phyloP scores from a whole-genome alignment of 331 rosid species.

The Quercus phellos region DNA sequence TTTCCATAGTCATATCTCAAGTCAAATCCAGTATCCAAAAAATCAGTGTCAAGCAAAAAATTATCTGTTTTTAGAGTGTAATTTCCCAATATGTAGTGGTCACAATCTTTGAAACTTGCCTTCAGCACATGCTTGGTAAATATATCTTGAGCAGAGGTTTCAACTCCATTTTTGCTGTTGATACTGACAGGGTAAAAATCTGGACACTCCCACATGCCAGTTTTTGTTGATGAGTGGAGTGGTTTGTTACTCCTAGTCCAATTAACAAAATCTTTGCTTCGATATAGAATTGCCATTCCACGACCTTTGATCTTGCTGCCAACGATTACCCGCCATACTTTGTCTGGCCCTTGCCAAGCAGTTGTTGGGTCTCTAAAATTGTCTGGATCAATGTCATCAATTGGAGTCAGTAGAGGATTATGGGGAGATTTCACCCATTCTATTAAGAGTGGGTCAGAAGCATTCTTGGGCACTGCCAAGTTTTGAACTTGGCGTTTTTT shows the following conservation, averaged over 20 bases:
- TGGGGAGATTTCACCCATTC: conserved; percentile 38
- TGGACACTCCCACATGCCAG: conserved; percentile 49
- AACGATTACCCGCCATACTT: conserved; percentile 28
- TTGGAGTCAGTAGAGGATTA: conserved; percentile 29
- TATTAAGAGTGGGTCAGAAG: conserved; percentile 32
- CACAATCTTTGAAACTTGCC: conserved; percentile 27
- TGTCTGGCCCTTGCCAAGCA: conserved; percentile 40
- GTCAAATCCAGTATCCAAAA: conserved; percentile 15
- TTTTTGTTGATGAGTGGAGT: conserved; percentile 15
- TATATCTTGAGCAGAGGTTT: background rate
- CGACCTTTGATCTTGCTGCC: conserved; percentile 21
- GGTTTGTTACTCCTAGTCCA: conserved; percentile 28
- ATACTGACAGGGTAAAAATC: conserved; percentile 38
- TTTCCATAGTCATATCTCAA: conserved; percentile 42
- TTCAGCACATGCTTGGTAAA: conserved; percentile 31
- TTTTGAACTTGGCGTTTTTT: conserved; percentile 30
- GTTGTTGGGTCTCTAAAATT: conserved; percentile 47
- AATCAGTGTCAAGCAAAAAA: conserved; percentile 13
- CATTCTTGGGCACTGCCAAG: conserved; percentile 27
- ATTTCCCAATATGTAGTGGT: conserved; percentile 33
- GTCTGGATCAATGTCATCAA: conserved; percentile 8
- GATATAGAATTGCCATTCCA: conserved; percentile 33
- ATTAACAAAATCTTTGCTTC: conserved; percentile 30
- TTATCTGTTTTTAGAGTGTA: conserved; percentile 18
- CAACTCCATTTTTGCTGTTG: conserved; percentile 20